phyloP scores from a whole-genome alignment of 768 basidiomycete species.

The Mycena haematopus region DNA sequence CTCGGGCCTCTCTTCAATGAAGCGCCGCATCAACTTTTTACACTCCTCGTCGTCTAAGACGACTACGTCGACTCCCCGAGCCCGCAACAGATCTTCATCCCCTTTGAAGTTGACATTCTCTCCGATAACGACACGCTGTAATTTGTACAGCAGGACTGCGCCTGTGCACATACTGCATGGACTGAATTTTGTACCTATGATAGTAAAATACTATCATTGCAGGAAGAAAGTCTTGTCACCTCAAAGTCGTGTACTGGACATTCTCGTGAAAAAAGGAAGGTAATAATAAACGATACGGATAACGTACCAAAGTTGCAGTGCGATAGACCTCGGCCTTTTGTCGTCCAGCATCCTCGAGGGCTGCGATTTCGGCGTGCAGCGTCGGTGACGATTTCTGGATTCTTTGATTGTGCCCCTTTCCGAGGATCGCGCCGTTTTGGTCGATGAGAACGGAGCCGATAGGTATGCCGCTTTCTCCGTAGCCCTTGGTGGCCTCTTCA shows the following conservation, averaged over 20 bases:
- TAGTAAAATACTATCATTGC: background rate
- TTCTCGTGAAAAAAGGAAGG: background rate
- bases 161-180: conserved; percentile 75
- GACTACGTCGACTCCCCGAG: conserved; percentile 59
- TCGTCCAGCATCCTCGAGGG: conserved; percentile 58
- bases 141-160: conserved; percentile 66
- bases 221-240: conserved; percentile 29
- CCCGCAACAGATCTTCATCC: conserved; percentile 58
- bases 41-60: conserved; percentile 57
- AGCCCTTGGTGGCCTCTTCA: conserved; percentile 52
- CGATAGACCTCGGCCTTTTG: conserved; percentile 51
- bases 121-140: conserved; percentile 70
- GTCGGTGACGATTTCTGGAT: conserved; percentile 44
- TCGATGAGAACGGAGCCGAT: conserved; percentile 59
- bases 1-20: conserved; percentile 63
- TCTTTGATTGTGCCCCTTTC: conserved; percentile 43
- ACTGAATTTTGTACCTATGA: conserved; percentile 38
- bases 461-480: conserved; percentile 63
- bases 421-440: conserved; percentile 33
- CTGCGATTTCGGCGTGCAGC: conserved; percentile 46
- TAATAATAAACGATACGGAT: no score
- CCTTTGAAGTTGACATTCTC: conserved; percentile 64
- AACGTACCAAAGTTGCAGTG: conserved; percentile 55
- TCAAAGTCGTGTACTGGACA: conserved; percentile 45
- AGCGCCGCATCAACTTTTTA: conserved; percentile 59